These are phyloP conservation scores for Lablab purpureus DNA, from an alignment of 306 rosid genomes.

Conservation along the genomic window DNA sequence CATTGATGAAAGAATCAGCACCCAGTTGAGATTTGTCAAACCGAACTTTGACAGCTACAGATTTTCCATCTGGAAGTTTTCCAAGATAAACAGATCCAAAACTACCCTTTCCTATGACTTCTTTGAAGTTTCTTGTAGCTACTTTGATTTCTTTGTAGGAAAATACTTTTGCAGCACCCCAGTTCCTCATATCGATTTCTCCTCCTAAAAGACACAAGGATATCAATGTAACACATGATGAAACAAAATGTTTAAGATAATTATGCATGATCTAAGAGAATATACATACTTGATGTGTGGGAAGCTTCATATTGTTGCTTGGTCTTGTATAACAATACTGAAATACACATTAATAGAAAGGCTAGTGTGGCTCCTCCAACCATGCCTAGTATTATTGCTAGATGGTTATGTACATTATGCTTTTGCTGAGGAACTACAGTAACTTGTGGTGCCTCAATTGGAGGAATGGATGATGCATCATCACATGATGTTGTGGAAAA, in stretches of 20 bases:
- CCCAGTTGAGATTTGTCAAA: constrained; percentile 88
- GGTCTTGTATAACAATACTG: constrained; percentile 55
- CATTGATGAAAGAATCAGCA: constrained; percentile 89
- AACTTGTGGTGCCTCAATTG: constrained; percentile 85
- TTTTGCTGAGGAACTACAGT: constrained; percentile 61
- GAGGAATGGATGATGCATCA: constrained; percentile 59
- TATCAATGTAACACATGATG: neutral
- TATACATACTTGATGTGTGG: constrained; percentile 62
- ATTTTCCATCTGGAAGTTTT: constrained; percentile 74
- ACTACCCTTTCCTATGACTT: constrained; percentile 87
- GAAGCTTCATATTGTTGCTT: constrained; percentile 59
- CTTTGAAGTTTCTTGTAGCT: constrained; percentile 84
- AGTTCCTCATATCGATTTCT: constrained; percentile 70
- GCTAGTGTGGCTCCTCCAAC: constrained; percentile 67
- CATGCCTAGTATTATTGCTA: constrained; percentile 60
- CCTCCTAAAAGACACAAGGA: constrained; percentile 50
- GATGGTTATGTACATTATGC: constrained; percentile 51
- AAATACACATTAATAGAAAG: constrained; percentile 53
- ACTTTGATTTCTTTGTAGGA: constrained; percentile 83
- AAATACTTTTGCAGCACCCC: constrained; percentile 82
- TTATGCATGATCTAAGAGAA: neutral
- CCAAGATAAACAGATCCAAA: constrained; percentile 94
- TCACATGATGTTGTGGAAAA: constrained; percentile 74
- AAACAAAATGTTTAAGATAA: constrained; percentile 3
- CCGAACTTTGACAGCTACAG: constrained; percentile 92